phyloP scores from a whole-genome alignment of 2,329 filamentous ascomycete genomes.

The Neonectria ditissima region DNA sequence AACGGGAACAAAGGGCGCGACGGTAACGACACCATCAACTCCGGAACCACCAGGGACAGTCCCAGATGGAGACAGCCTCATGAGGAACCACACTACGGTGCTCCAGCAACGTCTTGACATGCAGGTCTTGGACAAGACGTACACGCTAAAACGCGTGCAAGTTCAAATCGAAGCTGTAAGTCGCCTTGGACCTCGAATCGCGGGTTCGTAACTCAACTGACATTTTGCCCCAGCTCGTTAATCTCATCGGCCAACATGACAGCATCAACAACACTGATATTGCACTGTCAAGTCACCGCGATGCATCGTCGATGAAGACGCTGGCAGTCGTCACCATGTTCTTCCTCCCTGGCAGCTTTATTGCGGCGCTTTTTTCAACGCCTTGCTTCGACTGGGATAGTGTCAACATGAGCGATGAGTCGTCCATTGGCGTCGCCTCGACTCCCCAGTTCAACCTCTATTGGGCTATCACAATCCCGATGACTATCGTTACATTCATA shows the following conservation, averaged over 20 bases:
- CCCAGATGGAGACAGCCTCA: slow-evolving; percentile 33
- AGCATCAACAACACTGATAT: slow-evolving; percentile 52
- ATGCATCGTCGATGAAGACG: slow-evolving; percentile 59
- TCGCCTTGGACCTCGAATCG: background rate
- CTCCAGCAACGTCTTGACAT: slow-evolving; percentile 50
- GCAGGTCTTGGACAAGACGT: slow-evolving; percentile 53
- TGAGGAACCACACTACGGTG: slow-evolving; percentile 45
- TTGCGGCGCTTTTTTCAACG: slow-evolving; percentile 56
- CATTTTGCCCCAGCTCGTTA: slow-evolving; percentile 47
- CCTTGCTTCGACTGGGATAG: slow-evolving; percentile 50
- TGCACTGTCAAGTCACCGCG: slow-evolving; percentile 52
- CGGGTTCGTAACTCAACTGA: slow-evolving; percentile 11
- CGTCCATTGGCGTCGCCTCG: slow-evolving; percentile 45
- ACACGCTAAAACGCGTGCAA: slow-evolving; percentile 52
- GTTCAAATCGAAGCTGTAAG: slow-evolving; percentile 55
- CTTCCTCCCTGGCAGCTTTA: slow-evolving; percentile 57
- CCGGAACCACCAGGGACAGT: background rate
- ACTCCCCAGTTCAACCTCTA: slow-evolving; percentile 55
- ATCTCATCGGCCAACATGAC: slow-evolving; percentile 54
- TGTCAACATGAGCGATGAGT: slow-evolving; percentile 33
- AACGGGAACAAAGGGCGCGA: background rate
- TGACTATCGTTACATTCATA: slow-evolving; percentile 51
- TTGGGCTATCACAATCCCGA: slow-evolving; percentile 55
- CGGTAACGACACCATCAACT: background rate
- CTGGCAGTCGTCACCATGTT: slow-evolving; percentile 58